Evolutionary conservation across 139 green algal species (phyloP).

Genomic region (Chloropicon primus): DNA sequence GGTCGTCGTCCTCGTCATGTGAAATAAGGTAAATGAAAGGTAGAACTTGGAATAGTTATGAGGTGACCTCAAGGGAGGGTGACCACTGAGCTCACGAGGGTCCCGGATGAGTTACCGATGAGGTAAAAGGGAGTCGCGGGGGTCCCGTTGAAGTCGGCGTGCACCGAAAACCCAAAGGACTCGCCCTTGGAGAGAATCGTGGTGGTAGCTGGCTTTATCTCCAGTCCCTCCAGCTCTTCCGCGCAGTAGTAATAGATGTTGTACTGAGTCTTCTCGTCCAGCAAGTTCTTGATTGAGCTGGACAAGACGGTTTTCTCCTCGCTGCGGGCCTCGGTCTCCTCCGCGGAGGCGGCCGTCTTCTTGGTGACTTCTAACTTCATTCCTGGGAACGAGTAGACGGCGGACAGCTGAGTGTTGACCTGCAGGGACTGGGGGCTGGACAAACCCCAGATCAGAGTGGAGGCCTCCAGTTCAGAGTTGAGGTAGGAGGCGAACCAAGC

Average conservation of each 20-base stretch:
- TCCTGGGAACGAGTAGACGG: background rate
- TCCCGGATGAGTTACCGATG: background rate
- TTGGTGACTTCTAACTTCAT: background rate
- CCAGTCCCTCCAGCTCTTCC: background rate
- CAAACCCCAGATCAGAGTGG: background rate
- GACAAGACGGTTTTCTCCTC: background rate
- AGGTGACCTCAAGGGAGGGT: background rate
- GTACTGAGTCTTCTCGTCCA: background rate
- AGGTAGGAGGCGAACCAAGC: background rate
- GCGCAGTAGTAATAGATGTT: background rate
- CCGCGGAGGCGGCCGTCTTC: background rate
- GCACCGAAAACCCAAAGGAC: background rate
- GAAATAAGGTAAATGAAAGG: too few species aligned
- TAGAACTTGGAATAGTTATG: too few species aligned
- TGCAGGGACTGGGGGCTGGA: background rate
- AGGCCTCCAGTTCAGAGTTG: background rate
- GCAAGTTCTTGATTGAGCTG: background rate
- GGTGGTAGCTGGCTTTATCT: background rate
- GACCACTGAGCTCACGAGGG: background rate
- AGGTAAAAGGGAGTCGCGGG: background rate
- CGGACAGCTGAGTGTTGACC: background rate
- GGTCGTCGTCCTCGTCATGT: too few species aligned
- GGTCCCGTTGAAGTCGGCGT: background rate
- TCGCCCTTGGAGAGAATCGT: background rate
- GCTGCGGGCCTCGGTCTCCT: background rate